Percentiles rank a stretch among this genome's conserved stretches.
These are phyloP conservation scores for Theobroma grandiflorum DNA, from an alignment of 441 rosid species.

Conservation along the genomic window DNA sequence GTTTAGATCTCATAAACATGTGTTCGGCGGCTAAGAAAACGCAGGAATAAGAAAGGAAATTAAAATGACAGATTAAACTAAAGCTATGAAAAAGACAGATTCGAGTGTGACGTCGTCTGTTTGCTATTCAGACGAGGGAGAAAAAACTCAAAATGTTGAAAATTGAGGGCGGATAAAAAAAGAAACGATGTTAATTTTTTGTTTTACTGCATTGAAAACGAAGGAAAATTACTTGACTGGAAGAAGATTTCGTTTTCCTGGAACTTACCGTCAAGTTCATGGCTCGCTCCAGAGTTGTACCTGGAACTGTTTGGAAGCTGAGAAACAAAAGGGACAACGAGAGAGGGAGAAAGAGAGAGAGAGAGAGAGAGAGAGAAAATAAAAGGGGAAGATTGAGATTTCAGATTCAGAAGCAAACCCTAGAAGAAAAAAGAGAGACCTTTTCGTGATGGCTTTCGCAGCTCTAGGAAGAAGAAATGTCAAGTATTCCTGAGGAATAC, in stretches of 20 bases:
- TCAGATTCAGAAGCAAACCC: background rate
- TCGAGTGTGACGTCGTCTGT: background rate
- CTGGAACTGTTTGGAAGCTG: conserved; percentile 16
- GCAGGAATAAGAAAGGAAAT: background rate
- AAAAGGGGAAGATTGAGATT: background rate
- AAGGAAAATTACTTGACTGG: background rate
- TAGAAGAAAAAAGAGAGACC: background rate
- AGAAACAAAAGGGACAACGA: conserved; percentile 5
- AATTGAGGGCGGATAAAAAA: background rate
- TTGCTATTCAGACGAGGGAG: background rate
- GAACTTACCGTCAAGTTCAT: conserved; percentile 16
- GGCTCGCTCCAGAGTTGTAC: conserved; percentile 10
- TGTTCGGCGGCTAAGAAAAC: conserved; percentile 21
- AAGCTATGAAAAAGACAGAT: background rate
- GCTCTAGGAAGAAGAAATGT: background rate
- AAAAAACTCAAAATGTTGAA: background rate
- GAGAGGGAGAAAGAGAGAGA: no score
- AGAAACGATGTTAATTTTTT: background rate
- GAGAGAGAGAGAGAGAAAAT: background rate
- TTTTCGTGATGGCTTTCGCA: background rate
- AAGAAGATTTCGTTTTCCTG: background rate
- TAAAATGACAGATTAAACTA: conserved; percentile 17
- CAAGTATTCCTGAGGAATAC: background rate
- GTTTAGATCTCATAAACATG: background rate
- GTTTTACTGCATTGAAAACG: background rate